Conservation (phyloP, 2,329 filamentous ascomycete species). For the Aureobasidium leucospermi region DNA sequence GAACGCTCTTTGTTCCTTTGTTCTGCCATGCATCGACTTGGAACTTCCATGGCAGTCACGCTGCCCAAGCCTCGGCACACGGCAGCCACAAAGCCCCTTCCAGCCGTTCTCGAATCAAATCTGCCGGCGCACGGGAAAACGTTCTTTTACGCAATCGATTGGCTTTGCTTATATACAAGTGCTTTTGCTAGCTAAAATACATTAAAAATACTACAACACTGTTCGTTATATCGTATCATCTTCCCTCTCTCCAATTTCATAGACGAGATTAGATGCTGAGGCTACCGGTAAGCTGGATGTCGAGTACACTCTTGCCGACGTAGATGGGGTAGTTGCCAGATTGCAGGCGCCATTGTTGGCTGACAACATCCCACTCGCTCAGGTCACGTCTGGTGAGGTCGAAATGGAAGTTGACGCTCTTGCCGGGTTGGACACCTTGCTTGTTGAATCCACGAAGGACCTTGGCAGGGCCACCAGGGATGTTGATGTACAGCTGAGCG, state of each 20-base stretch:
- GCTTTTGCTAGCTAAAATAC: background rate
- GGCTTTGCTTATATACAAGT: background rate
- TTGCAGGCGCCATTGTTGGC: constrained; percentile 46
- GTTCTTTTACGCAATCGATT: constrained; percentile 4
- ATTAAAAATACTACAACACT: background rate
- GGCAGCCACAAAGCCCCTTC: background rate
- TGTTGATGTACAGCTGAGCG: constrained; percentile 39
- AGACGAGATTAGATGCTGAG: constrained; percentile 10
- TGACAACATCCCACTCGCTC: constrained; percentile 42
- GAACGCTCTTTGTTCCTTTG: background rate
- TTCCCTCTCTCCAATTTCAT: background rate
- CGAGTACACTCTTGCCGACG: constrained; percentile 36
- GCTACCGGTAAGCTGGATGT: constrained; percentile 24
- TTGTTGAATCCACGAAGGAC: constrained; percentile 29
- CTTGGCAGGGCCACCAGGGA: constrained; percentile 21
- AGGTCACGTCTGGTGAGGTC: constrained; percentile 37
- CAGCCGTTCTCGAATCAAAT: constrained; percentile 1
- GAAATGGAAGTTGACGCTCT: constrained; percentile 28
- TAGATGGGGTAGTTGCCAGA: constrained; percentile 37
- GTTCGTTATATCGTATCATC: background rate
- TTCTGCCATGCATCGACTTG: background rate
- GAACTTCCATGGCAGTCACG: background rate
- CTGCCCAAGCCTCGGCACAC: background rate
- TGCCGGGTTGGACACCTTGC: constrained; percentile 22
- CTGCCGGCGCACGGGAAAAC: background rate